phyloP scores from a whole-genome alignment of 768 basidiomycete species.

The Termitomyces sp. region DNA sequence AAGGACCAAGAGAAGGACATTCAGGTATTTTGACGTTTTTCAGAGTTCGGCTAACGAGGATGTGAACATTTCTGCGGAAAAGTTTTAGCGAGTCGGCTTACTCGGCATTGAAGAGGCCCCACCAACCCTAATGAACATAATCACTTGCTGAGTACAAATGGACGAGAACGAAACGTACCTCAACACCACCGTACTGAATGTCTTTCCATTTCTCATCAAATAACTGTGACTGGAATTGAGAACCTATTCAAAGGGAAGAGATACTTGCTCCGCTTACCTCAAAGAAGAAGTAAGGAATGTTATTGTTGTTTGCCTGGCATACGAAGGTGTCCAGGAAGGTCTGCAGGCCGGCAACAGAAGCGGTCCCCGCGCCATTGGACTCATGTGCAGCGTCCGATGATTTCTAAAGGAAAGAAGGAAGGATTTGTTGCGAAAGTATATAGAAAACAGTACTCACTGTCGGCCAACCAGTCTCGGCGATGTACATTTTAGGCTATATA shows the following conservation, averaged over 20 bases:
- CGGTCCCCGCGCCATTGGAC: slow-evolving; percentile 62
- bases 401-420: slow-evolving; percentile 27
- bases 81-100: slow-evolving; percentile 18
- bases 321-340: slow-evolving; percentile 82
- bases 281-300: slow-evolving; percentile 83
- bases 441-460: slow-evolving; percentile 38
- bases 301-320: slow-evolving; percentile 78
- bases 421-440: not conserved
- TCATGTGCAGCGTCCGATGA: slow-evolving; percentile 50
- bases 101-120: slow-evolving; percentile 43
- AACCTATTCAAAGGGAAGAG: not conserved
- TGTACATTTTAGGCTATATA: slow-evolving; percentile 65
- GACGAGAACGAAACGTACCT: slow-evolving; percentile 17
- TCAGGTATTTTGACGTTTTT: slow-evolving; percentile 63
- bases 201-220: slow-evolving; percentile 85
- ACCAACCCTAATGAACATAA: slow-evolving; percentile 27
- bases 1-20: slow-evolving; percentile 33
- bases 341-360: slow-evolving; percentile 60
- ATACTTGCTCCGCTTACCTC: slow-evolving; percentile 35
- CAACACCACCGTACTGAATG: slow-evolving; percentile 71
- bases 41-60: slow-evolving; percentile 49
- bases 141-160: not conserved
- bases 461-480: slow-evolving; percentile 88
- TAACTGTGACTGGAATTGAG: slow-evolving; percentile 33
- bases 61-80: not conserved